Conservation (phyloP, 768 basidiomycete genomes). For the Suillus plorans region DNA sequence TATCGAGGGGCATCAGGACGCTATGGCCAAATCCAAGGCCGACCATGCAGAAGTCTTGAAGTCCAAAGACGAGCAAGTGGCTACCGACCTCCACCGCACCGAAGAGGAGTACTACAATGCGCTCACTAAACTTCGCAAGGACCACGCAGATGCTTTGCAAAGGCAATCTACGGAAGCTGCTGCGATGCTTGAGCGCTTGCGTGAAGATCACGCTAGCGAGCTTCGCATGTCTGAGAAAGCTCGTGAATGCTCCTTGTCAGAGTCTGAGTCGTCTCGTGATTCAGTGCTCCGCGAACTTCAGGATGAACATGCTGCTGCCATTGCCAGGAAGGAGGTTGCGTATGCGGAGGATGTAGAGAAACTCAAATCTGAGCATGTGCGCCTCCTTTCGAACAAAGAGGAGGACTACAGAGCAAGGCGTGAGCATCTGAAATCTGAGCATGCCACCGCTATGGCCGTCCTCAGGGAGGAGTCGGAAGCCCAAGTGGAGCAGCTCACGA, state of each 20-base stretch:
- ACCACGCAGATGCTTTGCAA: constrained; percentile 67
- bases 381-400: constrained; percentile 51
- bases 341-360: constrained; percentile 66
- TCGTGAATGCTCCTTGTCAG: constrained; percentile 69
- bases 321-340: constrained; percentile 63
- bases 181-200: constrained; percentile 65
- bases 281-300: constrained; percentile 63
- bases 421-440: constrained; percentile 34
- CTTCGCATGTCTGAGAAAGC: constrained; percentile 75
- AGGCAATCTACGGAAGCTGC: constrained; percentile 59
- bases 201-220: constrained; percentile 74
- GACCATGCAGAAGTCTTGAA: constrained; percentile 60
- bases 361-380: constrained; percentile 62
- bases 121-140: constrained; percentile 70
- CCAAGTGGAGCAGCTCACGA: constrained; percentile 64
- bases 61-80: constrained; percentile 59
- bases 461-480: constrained; percentile 35
- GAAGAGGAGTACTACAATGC: constrained; percentile 84
- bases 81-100: constrained; percentile 59
- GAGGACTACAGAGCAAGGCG: constrained; percentile 52
- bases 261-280: constrained; percentile 68
- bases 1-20: constrained; percentile 53
- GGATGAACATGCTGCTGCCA: constrained; percentile 68
- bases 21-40: constrained; percentile 43
- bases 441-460: constrained; percentile 31